Percentiles rank a stretch among this genome's conserved stretches.
Conservation (phyloP, 768 basidiomycete genomes). For the Tylopilus sp. region DNA sequence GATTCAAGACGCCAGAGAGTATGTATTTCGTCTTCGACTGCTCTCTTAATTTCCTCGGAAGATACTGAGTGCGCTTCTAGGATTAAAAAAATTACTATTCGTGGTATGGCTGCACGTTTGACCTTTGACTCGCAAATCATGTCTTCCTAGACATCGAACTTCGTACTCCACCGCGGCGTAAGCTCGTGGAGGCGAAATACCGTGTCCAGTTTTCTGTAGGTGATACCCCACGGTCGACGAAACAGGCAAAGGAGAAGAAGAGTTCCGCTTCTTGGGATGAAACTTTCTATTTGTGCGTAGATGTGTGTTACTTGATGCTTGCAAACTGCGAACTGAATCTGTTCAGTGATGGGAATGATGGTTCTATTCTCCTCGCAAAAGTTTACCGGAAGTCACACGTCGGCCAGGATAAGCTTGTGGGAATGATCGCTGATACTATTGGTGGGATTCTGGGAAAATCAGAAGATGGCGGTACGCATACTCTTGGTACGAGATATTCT, state of each 20-base stretch:
- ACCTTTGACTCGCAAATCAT: not conserved
- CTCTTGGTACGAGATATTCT: not conserved
- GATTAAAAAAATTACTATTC: slow-evolving; percentile 9
- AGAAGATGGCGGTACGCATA: slow-evolving; percentile 12
- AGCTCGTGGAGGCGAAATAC: slow-evolving; percentile 7
- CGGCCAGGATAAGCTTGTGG: slow-evolving; percentile 9
- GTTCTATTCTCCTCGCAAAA: slow-evolving; percentile 6
- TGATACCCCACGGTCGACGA: slow-evolving; percentile 13
- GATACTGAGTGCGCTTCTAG: slow-evolving; percentile 5
- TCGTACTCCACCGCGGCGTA: slow-evolving; percentile 3
- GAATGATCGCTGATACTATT: slow-evolving; percentile 8
- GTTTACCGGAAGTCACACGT: slow-evolving; percentile 11
- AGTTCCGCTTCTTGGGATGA: slow-evolving; percentile 10
- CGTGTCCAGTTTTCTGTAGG: slow-evolving; percentile 8
- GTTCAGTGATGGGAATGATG: slow-evolving; percentile 14
- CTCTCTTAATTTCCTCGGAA: not conserved
- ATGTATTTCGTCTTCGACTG: not conserved
- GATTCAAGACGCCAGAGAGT: slow-evolving; percentile 1
- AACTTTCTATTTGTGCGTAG: slow-evolving; percentile 15
- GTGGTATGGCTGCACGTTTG: not conserved
- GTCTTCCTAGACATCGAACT: slow-evolving; percentile 11
- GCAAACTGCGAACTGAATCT: slow-evolving; percentile 1
- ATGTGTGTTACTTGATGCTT: not conserved
- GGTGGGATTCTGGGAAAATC: slow-evolving; percentile 8
- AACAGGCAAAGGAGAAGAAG: slow-evolving; percentile 8